phyloP scores from a whole-genome alignment of 169 alveolate species.

The Toxoplasma gondii region DNA sequence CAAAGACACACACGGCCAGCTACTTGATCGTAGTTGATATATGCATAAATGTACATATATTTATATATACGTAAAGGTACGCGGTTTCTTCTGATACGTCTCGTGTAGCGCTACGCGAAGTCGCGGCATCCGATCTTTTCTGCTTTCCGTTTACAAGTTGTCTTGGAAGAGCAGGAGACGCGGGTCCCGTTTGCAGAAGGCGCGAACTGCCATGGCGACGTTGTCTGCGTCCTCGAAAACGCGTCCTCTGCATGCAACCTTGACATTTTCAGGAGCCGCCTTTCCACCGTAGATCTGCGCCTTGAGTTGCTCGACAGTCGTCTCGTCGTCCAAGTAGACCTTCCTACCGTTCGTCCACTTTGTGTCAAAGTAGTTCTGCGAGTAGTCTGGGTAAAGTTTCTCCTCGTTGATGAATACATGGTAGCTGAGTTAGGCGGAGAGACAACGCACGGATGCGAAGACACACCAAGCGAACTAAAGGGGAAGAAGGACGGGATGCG shows the following conservation, averaged over 20 bases:
- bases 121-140: too few relatives aligned
- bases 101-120: too few relatives aligned
- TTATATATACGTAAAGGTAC: too few relatives aligned
- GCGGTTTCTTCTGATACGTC: too few relatives aligned
- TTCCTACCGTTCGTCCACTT: conserved; percentile 84
- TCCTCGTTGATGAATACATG: conserved; percentile 53
- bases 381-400: conserved; percentile 37
- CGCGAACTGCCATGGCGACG: conserved; percentile 86
- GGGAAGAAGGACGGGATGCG: neutral
- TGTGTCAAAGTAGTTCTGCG: conserved; percentile 63
- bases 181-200: conserved; percentile 87
- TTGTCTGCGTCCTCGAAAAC: conserved; percentile 83
- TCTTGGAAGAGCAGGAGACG: conserved; percentile 82
- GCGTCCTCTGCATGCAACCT: conserved; percentile 85
- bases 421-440: conserved; percentile 35
- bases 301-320: conserved; percentile 81
- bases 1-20: too few relatives aligned
- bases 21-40: too few relatives aligned
- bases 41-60: too few relatives aligned
- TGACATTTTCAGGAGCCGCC: conserved; percentile 64
- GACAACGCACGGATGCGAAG: neutral
- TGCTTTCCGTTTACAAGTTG: neutral
- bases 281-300: conserved; percentile 65
- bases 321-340: conserved; percentile 78
- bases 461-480: neutral